Evolutionary conservation across 148 eudicot genomes (phyloP).

Genomic region (Cornus suecica): DNA sequence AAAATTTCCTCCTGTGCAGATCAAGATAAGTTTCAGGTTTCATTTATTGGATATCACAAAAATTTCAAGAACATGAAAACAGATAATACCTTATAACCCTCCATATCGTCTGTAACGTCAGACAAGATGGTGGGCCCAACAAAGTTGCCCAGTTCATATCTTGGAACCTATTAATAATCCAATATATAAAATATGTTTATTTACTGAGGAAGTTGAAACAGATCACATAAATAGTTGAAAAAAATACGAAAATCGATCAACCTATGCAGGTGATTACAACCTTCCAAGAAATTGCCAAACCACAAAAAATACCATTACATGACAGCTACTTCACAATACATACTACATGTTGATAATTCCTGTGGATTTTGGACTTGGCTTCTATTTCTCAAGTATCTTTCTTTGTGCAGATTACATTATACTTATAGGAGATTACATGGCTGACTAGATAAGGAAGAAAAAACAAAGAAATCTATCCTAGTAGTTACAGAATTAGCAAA

Average conservation of each 20-base stretch:
- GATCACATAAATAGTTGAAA: neutral
- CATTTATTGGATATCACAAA: slow-evolving; percentile 10
- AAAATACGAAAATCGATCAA: neutral
- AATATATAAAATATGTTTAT: neutral
- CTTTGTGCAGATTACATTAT: no score
- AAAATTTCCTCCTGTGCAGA: slow-evolving; percentile 52
- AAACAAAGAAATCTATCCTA: no score
- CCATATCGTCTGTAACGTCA: slow-evolving; percentile 57
- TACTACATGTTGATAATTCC: neutral
- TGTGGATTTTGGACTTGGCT: no score
- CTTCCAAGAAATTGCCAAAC: neutral
- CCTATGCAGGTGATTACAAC: neutral
- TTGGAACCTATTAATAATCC: slow-evolving; percentile 46
- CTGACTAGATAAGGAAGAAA: no score
- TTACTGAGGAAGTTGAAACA: neutral
- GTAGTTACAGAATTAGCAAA: no score
- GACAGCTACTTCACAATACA: neutral
- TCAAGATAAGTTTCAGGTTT: slow-evolving; percentile 12
- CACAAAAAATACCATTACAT: neutral
- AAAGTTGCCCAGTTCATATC: slow-evolving; percentile 64
- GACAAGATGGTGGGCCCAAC: slow-evolving; percentile 68
- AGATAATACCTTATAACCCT: slow-evolving; percentile 44
- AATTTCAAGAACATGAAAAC: neutral
- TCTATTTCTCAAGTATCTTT: no score
- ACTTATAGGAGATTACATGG: no score